Percentiles rank a stretch among this genome's conserved stretches.
Evolutionary conservation across 495 filamentous ascomycete species (phyloP).

Genomic region (Xylaria sp.): DNA sequence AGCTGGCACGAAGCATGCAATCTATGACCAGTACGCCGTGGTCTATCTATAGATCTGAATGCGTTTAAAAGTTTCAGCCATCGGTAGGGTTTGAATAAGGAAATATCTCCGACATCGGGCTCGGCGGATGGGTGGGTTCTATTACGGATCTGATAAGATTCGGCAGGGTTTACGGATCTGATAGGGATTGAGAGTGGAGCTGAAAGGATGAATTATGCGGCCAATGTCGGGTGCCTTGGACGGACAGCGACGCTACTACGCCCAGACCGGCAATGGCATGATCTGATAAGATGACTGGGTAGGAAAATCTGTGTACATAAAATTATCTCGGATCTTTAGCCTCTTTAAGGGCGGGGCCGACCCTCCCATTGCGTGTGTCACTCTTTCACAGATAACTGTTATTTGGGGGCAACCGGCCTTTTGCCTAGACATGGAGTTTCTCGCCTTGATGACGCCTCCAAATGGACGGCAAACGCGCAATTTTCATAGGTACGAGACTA

Average conservation of each 20-base stretch:
- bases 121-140: neutral
- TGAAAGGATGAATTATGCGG: neutral
- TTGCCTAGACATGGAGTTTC: neutral
- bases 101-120: constrained; percentile 8
- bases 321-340: neutral
- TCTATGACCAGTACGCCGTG: too few relatives aligned
- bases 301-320: neutral
- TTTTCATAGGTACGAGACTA: neutral
- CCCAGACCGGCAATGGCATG: neutral
- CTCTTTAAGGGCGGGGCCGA: neutral
- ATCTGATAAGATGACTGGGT: neutral
- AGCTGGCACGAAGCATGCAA: too few relatives aligned
- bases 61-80: neutral
- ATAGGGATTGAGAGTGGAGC: neutral
- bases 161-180: constrained; percentile 13
- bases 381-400: neutral
- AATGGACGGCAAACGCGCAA: neutral
- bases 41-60: too few relatives aligned
- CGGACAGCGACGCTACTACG: neutral
- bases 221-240: neutral
- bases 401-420: neutral
- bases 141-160: constrained; percentile 16
- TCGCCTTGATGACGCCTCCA: neutral
- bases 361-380: neutral
- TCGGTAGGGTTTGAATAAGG: neutral